Percentiles rank a stretch among this genome's conserved stretches.
These are phyloP conservation scores for Eucalyptus marginata DNA, from an alignment of 345 rosid species.

Conservation along the genomic window DNA sequence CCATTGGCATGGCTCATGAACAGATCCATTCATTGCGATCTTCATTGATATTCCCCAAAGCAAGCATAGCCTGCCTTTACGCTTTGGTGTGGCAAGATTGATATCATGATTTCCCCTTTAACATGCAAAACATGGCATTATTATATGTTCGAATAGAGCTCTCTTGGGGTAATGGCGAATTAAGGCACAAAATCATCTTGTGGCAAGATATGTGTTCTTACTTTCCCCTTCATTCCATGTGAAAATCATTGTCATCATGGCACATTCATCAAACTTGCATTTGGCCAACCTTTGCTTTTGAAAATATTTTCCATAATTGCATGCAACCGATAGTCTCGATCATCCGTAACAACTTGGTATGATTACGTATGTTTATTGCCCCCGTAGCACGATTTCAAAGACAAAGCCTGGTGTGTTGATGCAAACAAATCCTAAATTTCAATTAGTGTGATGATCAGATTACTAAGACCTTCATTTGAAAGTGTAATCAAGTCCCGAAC, in stretches of 20 bases:
- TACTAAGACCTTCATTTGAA: neutral
- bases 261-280: neutral
- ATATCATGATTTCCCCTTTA: neutral
- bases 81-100: neutral
- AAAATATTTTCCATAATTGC: neutral
- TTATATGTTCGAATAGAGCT: neutral
- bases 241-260: neutral
- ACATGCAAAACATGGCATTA: neutral
- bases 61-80: neutral
- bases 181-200: neutral
- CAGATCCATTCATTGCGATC: neutral
- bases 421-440: neutral
- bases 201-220: neutral
- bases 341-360: neutral
- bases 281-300: neutral
- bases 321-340: neutral
- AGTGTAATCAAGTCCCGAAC: neutral
- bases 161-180: neutral
- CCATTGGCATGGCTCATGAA: neutral
- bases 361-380: neutral
- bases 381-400: neutral
- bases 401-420: neutral
- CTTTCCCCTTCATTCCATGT: neutral
- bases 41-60: neutral
- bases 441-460: neutral